Evolutionary conservation across 2,329 filamentous ascomycete species (phyloP), one percentile per base, ranked within the genome.

Genomic region (Cladosporium velox): DNA sequence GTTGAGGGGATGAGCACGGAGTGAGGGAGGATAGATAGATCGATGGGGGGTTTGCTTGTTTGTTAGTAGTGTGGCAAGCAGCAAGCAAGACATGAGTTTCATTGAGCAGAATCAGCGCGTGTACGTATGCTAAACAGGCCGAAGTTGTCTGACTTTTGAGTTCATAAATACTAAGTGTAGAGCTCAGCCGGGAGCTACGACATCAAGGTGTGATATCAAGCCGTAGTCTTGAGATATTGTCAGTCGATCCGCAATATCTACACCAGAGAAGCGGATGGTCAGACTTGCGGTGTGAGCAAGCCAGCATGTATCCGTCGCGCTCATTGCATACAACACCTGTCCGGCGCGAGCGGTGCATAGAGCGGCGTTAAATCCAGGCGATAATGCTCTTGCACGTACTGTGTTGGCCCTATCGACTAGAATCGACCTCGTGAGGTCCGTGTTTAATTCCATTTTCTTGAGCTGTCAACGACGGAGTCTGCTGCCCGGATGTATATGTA

Each of bases 1-100:
- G 52, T 47, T 6, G 54, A 66, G 32, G 70, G 66, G 6, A 65
- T 59, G 57, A 59, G 57, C 47, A 47, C 57, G 24, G 15, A 47
- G 57, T 59, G 28, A 30, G 28, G 1, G 28, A 2, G 34, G 34
- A 5, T 15, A 2, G 34, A 38, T 30, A 6, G 28, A 30, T 30
- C 3, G 28, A 30, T 30, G 28, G 28, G 28, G 3, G 28, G 28
- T 3, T 28, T 28, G 3, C 3, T 5, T 28, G 3, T 3, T 28
- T 28, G 28, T 28, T 28, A 28, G n/a, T n/a, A n/a, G n/a, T n/a
- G n/a, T n/a, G n/a, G n/a, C n/a, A n/a, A n/a, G n/a, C n/a, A n/a
- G n/a, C n/a, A n/a, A n/a, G n/a, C n/a, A n/a, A n/a, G n/a, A n/a
- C n/a, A n/a, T n/a, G n/a, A n/a, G n/a, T n/a, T n/a, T n/a, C n/a